Evolutionary conservation across 495 filamentous ascomycete genomes (phyloP).

Genomic region (Aspergillus biplanus): DNA sequence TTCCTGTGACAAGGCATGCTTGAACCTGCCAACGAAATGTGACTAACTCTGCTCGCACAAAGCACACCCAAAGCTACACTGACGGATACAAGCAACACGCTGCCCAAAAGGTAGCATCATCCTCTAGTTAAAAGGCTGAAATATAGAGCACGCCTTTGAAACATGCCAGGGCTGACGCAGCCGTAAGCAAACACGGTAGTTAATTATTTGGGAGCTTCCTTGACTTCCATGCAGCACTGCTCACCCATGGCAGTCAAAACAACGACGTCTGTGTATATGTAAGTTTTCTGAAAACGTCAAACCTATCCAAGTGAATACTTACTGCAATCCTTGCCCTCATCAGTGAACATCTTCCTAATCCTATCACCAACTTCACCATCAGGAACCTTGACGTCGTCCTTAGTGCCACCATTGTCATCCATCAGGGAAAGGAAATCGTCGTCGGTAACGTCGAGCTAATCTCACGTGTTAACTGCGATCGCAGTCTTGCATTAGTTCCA

Average conservation of each 20-base stretch:
- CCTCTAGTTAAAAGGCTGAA: conserved; percentile 34
- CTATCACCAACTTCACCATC: conserved; percentile 85
- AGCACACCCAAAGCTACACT: conserved; percentile 45
- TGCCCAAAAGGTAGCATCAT: conserved; percentile 38
- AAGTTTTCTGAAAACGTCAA: conserved; percentile 15
- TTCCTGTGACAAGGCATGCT: conserved; percentile 41
- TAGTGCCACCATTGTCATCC: conserved; percentile 75
- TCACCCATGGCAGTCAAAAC: conserved; percentile 95
- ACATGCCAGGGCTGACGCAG: conserved; percentile 42
- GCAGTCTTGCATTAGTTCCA: background rate
- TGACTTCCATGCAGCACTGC: conserved; percentile 88
- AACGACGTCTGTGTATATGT: conserved; percentile 68
- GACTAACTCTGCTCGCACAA: conserved; percentile 41
- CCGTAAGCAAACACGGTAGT: conserved; percentile 30
- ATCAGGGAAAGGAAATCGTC: conserved; percentile 92
- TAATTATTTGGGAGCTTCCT: conserved; percentile 72
- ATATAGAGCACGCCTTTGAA: conserved; percentile 34
- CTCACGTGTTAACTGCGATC: conserved; percentile 1
- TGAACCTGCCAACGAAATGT: conserved; percentile 45
- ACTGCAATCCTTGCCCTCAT: conserved; percentile 83
- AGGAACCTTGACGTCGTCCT: conserved; percentile 94
- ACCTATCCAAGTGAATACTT: conserved; percentile 44
- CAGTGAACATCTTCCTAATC: conserved; percentile 73
- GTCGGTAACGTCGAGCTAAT: conserved; percentile 81
- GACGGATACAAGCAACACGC: conserved; percentile 31